Conservation (phyloP, 345 rosid species). For the Aegle marmelos region DNA sequence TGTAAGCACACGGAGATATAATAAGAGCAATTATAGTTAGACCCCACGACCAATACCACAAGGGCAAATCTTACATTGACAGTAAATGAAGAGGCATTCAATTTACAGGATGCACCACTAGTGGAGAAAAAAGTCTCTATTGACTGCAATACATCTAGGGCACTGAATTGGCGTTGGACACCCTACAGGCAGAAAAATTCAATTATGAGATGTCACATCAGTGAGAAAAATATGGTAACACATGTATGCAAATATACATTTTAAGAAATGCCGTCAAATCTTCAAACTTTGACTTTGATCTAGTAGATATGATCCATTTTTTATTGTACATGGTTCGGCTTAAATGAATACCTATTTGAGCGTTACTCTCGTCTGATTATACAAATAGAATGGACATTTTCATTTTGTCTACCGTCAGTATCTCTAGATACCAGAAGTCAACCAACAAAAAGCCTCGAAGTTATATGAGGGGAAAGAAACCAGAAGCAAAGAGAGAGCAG, state of each 20-base stretch:
- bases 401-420: not conserved
- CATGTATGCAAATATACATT: not conserved
- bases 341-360: not conserved
- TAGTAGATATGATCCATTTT: not conserved
- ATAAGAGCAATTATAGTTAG: conserved; percentile 13
- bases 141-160: conserved; percentile 64
- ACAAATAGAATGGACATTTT: not conserved
- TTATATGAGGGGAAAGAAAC: not conserved
- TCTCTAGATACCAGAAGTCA: not conserved
- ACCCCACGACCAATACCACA: conserved; percentile 1
- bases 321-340: not conserved
- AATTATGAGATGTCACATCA: not conserved
- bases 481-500: not conserved
- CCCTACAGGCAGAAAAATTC: conserved; percentile 40
- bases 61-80: conserved; percentile 56
- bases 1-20: conserved; percentile 22
- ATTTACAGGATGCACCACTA: conserved; percentile 59
- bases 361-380: not conserved
- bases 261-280: not conserved
- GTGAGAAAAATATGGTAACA: not conserved
- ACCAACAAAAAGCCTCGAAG: not conserved
- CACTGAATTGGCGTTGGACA: conserved; percentile 66
- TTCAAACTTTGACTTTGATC: not conserved
- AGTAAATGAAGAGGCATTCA: conserved; percentile 52
- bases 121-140: conserved; percentile 54